phyloP scores from a whole-genome alignment of 2,329 filamentous ascomycete species.

The Hyphodiscus sp. region DNA sequence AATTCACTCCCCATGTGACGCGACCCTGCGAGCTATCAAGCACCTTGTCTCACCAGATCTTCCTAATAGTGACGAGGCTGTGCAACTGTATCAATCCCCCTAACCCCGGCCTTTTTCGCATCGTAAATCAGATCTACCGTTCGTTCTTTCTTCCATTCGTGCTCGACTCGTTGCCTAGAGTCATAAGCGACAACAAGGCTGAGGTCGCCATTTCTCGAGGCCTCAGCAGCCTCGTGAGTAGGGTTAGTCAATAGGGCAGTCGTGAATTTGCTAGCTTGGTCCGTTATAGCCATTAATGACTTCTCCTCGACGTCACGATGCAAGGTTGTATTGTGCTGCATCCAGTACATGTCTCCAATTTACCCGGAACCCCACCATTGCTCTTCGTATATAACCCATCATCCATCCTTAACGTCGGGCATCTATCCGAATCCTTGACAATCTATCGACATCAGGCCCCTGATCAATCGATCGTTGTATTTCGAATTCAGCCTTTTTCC shows the following conservation, averaged over 20 bases:
- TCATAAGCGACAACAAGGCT: not conserved
- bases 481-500: too few species aligned
- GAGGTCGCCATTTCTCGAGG: not conserved
- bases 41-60: slow-evolving; percentile 60
- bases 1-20: too few species aligned
- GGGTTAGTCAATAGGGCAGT: too few species aligned
- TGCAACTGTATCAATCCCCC: slow-evolving; percentile 69
- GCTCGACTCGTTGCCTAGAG: slow-evolving; percentile 4
- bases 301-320: too few species aligned
- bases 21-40: too few species aligned
- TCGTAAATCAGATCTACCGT: slow-evolving; percentile 62
- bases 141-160: slow-evolving; percentile 71
- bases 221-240: not conserved
- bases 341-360: slow-evolving; percentile 6
- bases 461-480: too few species aligned
- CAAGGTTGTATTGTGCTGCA: too few species aligned
- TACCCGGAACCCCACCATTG: slow-evolving; percentile 2
- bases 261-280: not conserved
- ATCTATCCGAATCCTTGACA: too few species aligned
- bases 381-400: not conserved
- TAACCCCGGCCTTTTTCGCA: slow-evolving; percentile 64
- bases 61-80: slow-evolving; percentile 77
- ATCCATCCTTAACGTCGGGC: not conserved
- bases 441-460: too few species aligned
- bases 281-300: not conserved